Evolutionary conservation across 352 stramenopile genomes (phyloP).

Genomic region (Stephanocyclus meneghinianus): DNA sequence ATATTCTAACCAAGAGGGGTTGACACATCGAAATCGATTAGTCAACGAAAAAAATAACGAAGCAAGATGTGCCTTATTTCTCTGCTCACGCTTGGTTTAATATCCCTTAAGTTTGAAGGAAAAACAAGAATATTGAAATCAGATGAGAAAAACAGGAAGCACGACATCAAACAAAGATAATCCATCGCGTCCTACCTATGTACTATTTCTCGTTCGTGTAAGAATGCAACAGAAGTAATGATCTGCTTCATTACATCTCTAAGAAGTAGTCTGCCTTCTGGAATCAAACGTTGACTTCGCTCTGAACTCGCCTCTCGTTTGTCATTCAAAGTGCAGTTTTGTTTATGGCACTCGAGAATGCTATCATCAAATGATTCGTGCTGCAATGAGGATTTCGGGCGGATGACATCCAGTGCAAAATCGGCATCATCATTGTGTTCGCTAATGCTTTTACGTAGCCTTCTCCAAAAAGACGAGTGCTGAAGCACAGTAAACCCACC

Average conservation of each 20-base stretch:
- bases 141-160: not conserved
- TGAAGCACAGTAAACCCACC: conserved; percentile 72
- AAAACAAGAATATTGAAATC: not conserved
- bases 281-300: not conserved
- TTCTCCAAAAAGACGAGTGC: conserved; percentile 70
- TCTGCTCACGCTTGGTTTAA: conserved; percentile 30
- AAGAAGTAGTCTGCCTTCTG: conserved; percentile 13
- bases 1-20: conserved; percentile 76
- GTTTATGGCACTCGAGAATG: not conserved
- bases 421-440: conserved; percentile 4
- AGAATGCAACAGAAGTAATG: conserved; percentile 58
- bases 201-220: conserved; percentile 89
- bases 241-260: conserved; percentile 62
- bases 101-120: conserved; percentile 11
- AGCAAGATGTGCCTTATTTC: not conserved
- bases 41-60: not conserved
- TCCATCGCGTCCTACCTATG: conserved; percentile 74
- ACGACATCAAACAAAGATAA: not conserved
- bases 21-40: not conserved
- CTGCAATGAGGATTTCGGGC: not conserved
- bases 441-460: conserved; percentile 49
- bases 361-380: not conserved
- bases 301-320: not conserved
- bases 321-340: not conserved
- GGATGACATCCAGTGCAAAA: conserved; percentile 11